Conservation (phyloP, 441 rosid species). For the Corymbia citriodora region DNA sequence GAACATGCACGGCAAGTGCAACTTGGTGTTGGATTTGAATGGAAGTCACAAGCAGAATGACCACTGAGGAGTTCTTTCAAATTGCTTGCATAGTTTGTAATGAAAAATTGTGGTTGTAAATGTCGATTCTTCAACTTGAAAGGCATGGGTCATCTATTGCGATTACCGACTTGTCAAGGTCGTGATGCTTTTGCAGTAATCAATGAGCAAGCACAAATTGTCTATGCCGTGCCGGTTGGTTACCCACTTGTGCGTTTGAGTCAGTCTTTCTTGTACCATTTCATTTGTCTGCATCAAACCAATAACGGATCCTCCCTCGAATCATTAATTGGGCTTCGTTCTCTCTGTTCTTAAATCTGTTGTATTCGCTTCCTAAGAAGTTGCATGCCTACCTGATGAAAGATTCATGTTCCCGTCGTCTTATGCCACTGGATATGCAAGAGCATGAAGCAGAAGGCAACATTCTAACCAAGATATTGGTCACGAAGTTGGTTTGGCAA, state of each 20-base stretch:
- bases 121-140: background rate
- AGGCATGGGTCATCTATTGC: background rate
- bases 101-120: background rate
- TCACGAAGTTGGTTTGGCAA: background rate
- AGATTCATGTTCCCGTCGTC: background rate
- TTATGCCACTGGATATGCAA: background rate
- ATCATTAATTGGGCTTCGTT: background rate
- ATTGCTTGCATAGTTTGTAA: background rate
- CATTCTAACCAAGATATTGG: background rate
- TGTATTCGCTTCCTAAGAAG: background rate
- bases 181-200: background rate
- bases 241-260: background rate
- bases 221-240: background rate
- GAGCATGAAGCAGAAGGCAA: background rate
- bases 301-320: background rate
- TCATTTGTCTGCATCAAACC: background rate
- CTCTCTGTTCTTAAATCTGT: background rate
- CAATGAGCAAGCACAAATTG: background rate
- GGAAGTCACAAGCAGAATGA: background rate
- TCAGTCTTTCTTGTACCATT: background rate
- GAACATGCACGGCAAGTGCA: background rate
- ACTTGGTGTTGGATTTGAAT: background rate
- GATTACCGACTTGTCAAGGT: background rate
- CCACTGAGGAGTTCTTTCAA: background rate
- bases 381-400: background rate